Percentiles rank a stretch among this genome's conserved stretches.
These are phyloP conservation scores for Syzygium malaccense DNA, from an alignment of 441 rosid genomes.

Conservation along the genomic window DNA sequence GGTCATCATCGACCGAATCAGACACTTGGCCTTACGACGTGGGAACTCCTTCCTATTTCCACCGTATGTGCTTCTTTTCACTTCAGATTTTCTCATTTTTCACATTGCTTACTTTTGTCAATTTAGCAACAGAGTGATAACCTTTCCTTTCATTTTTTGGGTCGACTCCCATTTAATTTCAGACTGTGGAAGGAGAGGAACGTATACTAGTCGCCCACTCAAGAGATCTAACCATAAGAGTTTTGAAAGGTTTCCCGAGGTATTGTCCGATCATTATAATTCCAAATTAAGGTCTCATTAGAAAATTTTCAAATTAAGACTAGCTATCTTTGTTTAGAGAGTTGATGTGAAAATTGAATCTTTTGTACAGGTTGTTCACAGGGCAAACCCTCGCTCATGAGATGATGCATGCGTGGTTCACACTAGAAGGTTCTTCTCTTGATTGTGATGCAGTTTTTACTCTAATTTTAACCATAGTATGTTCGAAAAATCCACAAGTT, in stretches of 20 bases:
- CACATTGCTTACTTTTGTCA: background rate
- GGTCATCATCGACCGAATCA: background rate
- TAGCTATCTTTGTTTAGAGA: background rate
- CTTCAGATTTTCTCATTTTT: background rate
- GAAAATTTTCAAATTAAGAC: background rate
- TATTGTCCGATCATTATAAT: background rate
- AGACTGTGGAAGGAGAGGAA: background rate
- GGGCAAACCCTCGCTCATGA: background rate
- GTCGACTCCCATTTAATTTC: background rate
- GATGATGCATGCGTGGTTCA: background rate
- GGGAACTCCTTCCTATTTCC: accelerated
- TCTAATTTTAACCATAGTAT: background rate
- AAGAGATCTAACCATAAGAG: background rate
- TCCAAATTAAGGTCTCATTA: background rate
- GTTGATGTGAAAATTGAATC: background rate
- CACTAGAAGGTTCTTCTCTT: background rate
- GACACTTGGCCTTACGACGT: background rate
- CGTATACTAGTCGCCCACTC: background rate
- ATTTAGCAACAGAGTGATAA: background rate
- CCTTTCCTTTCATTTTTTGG: background rate
- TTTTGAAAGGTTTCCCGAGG: background rate
- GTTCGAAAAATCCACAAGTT: background rate
- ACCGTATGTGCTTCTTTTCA: background rate
- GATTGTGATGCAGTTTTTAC: background rate
- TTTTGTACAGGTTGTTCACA: background rate